Conservation (phyloP, 2,329 filamentous ascomycete species). For the Teratosphaeria gauchensis region DNA sequence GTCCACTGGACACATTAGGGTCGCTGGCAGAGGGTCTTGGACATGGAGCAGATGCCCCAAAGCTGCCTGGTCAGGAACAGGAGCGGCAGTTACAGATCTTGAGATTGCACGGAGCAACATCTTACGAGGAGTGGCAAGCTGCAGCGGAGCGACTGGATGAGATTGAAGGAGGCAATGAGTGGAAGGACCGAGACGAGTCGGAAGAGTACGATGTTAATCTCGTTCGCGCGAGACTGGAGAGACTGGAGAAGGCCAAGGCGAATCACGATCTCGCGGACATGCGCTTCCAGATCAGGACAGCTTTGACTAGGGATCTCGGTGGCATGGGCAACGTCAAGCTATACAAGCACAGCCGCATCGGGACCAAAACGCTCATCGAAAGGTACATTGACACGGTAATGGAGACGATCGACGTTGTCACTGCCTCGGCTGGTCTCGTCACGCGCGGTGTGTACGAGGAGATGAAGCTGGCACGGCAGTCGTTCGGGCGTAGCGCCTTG, state of each 20-base stretch:
- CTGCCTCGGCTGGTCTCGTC: constrained; percentile 43
- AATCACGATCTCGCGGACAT: constrained; percentile 58
- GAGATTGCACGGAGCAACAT: not conserved
- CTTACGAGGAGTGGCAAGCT: constrained; percentile 77
- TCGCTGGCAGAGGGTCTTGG: constrained; percentile 6
- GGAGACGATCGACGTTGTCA: constrained; percentile 70
- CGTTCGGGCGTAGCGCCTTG: constrained; percentile 76
- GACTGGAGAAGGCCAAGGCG: constrained; percentile 12
- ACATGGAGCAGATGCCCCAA: not conserved
- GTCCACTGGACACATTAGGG: constrained; percentile 8
- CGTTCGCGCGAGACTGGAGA: constrained; percentile 61
- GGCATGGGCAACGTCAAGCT: constrained; percentile 76
- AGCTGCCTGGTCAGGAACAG: not conserved
- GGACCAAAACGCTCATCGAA: constrained; percentile 83
- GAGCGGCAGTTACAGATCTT: not conserved
- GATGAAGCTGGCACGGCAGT: constrained; percentile 74
- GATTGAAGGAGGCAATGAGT: constrained; percentile 69
- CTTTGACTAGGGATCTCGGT: constrained; percentile 70
- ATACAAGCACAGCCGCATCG: constrained; percentile 76
- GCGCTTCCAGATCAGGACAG: constrained; percentile 71
- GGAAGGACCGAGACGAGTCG: constrained; percentile 73
- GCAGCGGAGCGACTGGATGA: constrained; percentile 77
- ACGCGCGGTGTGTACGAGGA: constrained; percentile 40
- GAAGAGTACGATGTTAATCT: constrained; percentile 79
- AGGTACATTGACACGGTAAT: constrained; percentile 81